Conservation (phyloP, 2,329 filamentous ascomycete species). For the Arthrobotrys iridis region DNA sequence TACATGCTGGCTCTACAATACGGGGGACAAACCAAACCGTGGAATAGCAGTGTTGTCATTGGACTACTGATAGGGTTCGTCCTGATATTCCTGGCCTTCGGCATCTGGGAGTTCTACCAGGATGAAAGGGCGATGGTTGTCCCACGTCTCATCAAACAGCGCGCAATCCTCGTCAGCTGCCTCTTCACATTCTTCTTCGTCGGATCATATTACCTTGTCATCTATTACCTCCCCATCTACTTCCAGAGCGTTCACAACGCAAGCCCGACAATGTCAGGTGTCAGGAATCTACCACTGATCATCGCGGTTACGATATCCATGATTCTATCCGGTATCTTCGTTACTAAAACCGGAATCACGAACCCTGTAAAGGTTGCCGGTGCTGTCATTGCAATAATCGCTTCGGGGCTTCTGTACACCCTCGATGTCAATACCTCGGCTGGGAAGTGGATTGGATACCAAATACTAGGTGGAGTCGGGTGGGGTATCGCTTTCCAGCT, state of each 20-base stretch:
- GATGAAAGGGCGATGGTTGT: constrained; percentile 67
- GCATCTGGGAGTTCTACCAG: constrained; percentile 62
- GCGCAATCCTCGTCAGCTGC: constrained; percentile 63
- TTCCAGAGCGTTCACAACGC: constrained; percentile 68
- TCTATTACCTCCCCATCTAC: constrained; percentile 67
- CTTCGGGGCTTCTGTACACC: constrained; percentile 67
- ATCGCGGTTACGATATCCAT: constrained; percentile 66
- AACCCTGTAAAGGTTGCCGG: constrained; percentile 67
- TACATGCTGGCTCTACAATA: constrained; percentile 72
- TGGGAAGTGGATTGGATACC: constrained; percentile 63
- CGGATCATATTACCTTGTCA: constrained; percentile 64
- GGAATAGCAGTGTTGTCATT: constrained; percentile 63
- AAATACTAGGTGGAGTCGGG: constrained; percentile 65
- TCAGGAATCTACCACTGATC: constrained; percentile 68
- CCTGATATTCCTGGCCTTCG: constrained; percentile 60
- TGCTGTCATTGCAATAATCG: constrained; percentile 66
- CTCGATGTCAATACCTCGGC: constrained; percentile 62
- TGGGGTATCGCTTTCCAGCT: constrained; percentile 70
- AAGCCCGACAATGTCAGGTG: constrained; percentile 66
- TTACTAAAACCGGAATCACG: constrained; percentile 70
- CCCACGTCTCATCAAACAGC: constrained; percentile 63
- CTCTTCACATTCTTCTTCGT: constrained; percentile 64
- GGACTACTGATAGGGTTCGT: constrained; percentile 65
- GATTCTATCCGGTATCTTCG: constrained; percentile 65
- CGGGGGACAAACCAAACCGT: constrained; percentile 66